Evolutionary conservation across 345 rosid species (phyloP), one percentile per base, ranked within the genome.

Genomic region (Syzygium jambos): DNA sequence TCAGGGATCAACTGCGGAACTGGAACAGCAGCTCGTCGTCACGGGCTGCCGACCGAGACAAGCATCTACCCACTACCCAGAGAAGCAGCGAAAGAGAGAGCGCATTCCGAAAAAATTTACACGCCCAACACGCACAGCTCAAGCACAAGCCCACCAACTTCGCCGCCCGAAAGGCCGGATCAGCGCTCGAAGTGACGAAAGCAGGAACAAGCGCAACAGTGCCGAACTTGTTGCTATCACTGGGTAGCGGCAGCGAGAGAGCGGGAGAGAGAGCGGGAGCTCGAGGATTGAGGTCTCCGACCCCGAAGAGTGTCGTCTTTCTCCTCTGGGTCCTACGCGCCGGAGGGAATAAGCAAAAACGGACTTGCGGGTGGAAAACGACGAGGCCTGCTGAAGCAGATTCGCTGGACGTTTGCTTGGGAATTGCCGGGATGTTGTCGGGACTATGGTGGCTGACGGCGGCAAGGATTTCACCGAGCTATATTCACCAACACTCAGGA

Each of bases 251-350:
- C 27, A 25, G 59, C 27, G 0, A 55, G 27, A 0, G 59, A 34
- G 38, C 38, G 38, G 38, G 38, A 34, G 27, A 22, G 25, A 55
- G 59, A 55, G 27, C 59, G 27, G 22, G 59, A 55, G 59, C 59
- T 55, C 27, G 0, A 55, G 0, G 0, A 55, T 22, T 55, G 27
- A 55, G 22, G 0, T 0, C 59, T 55, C 11, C 59, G 0, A 55
- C 38, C 27, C 27, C 0, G 59, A 55, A 55, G 59, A 55, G 27
- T 27, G 25, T 55, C 59, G 27, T 7, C 59, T 55, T 55, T 55
- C 21, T 55, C 21, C 21, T 55, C 59, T 55, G 59, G 59, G 38
- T 34, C 38, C 38, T 34, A 34, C 38, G 38, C 38, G 38, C 38
- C 38, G 38, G 38, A 34, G 38, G 38, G 38, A 34, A 34, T 34